Evolutionary conservation across 2,329 filamentous ascomycete genomes (phyloP).

Genomic region (Xylariomycetidae sp.): DNA sequence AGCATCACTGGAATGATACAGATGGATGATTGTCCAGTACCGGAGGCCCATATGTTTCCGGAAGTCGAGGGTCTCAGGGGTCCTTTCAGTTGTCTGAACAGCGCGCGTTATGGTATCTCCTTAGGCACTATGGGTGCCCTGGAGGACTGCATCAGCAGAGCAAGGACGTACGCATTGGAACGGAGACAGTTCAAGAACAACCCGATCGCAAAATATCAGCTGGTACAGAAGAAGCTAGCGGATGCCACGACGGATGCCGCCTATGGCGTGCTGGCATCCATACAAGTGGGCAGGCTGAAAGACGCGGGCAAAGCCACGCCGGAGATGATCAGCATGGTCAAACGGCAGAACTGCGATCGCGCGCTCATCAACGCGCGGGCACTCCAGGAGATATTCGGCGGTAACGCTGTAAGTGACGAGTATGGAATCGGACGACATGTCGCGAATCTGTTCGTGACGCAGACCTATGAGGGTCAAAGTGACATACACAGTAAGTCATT

Average conservation of each 20-base stretch:
- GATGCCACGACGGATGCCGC: slow-evolving; percentile 89
- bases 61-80: slow-evolving; percentile 80
- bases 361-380: slow-evolving; percentile 74
- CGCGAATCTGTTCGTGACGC: slow-evolving; percentile 92
- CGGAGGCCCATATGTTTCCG: slow-evolving; percentile 90
- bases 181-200: slow-evolving; percentile 95
- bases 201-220: slow-evolving; percentile 90
- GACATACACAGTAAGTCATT: slow-evolving; percentile 82
- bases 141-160: slow-evolving; percentile 81
- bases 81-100: slow-evolving; percentile 92
- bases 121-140: slow-evolving; percentile 91
- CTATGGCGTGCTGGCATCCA: slow-evolving; percentile 82
- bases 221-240: slow-evolving; percentile 95
- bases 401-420: slow-evolving; percentile 97
- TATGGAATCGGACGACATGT: slow-evolving; percentile 94
- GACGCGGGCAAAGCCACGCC: slow-evolving; percentile 82
- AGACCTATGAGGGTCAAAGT: slow-evolving; percentile 97
- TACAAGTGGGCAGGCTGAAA: slow-evolving; percentile 89
- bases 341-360: slow-evolving; percentile 93
- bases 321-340: slow-evolving; percentile 97
- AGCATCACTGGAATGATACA: slow-evolving; percentile 98
- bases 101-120: slow-evolving; percentile 87
- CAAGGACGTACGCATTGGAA: slow-evolving; percentile 84
- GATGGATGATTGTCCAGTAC: slow-evolving; percentile 83
- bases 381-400: slow-evolving; percentile 93